Conservation (phyloP, 441 rosid genomes). For the Sinapis alba region DNA sequence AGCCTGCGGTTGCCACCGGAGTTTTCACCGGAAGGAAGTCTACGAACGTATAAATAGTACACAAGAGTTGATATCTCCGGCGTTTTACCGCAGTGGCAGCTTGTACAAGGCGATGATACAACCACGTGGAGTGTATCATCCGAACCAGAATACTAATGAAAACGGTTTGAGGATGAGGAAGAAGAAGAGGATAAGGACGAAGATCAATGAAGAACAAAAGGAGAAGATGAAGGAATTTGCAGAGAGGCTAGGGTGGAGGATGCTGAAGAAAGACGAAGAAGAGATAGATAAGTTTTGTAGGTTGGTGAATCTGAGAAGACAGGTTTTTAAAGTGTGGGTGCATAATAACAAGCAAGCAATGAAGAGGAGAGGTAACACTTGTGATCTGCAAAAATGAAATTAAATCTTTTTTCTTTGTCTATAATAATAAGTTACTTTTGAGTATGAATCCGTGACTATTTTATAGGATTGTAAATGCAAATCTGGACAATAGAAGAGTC, state of each 20-base stretch:
- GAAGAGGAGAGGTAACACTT: conserved; percentile 47
- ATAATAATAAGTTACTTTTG: neutral
- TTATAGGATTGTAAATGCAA: conserved; percentile 17
- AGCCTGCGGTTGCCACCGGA: conserved; percentile 89
- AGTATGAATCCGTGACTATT: neutral
- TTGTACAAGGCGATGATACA: conserved; percentile 59
- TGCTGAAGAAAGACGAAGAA: conserved; percentile 73
- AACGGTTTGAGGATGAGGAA: conserved; percentile 13
- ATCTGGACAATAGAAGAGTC: conserved; percentile 1
- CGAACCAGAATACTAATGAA: conserved; percentile 42
- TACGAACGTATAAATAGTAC: conserved; percentile 35
- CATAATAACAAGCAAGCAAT: conserved; percentile 83
- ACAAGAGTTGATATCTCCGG: conserved; percentile 35
- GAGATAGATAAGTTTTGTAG: conserved; percentile 70
- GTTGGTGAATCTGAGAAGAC: conserved; percentile 61
- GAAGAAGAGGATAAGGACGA: conserved; percentile 78
- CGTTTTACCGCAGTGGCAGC: conserved; percentile 31
- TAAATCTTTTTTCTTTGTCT: neutral
- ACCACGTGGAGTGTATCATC: conserved; percentile 59
- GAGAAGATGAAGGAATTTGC: conserved; percentile 82
- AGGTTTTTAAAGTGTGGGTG: conserved; percentile 92
- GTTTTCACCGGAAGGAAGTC: conserved; percentile 73
- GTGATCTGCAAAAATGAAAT: conserved; percentile 23
- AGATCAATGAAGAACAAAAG: conserved; percentile 75
- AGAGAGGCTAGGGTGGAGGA: conserved; percentile 75